Evolutionary conservation across 495 filamentous ascomycete species (phyloP), one percentile per base, ranked within the genome.

Genomic region (Penicillium cataractarum): DNA sequence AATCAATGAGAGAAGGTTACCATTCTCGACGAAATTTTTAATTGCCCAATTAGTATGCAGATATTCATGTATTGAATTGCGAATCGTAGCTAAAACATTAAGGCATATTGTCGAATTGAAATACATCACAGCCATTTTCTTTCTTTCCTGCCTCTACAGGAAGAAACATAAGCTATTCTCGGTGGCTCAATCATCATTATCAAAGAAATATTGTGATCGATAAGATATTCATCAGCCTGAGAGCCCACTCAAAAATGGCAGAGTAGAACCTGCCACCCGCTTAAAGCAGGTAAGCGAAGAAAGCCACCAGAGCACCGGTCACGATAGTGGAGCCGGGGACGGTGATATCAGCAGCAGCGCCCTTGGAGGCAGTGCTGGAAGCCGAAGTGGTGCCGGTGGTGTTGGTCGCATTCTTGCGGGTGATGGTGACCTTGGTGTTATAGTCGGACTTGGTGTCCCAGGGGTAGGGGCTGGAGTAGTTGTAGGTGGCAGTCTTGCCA

Each of bases 391-490:
- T 40, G 58, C 17, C 39, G 27, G 51, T 27, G 51, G 32, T 50
- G 57, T 39, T 50, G 57, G 32, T 39, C 15, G 65, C 52, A 17
- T 51, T 58, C 33, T 71, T 74, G 50, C 67, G 73, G 40, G 65
- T 74, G n/a, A 67, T 65, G 50, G 70, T 72, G 55, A 74, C 72
- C 55, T 71, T 63, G 49, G 58, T 54, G 40, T 73, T 73, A 62
- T 73, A 73, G 22, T 63, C 44, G 29, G 54, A 26, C 39, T 65
- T 63, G 7, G 48, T 27, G 42, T 69, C 55, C 61, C 63, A 68
- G 4, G 70, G 70, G 57, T 63, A 73, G 27, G 79, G 79, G 55
- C 60, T 74, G 35, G 74, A 74, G 69, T 83, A 82, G 65, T 80
- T 76, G 62, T 73, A 72, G 26, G 74, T 74, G 1, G 78, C 54